Conservation (phyloP, 768 basidiomycete species). For the Goffeauzyma gilvescens region DNA sequence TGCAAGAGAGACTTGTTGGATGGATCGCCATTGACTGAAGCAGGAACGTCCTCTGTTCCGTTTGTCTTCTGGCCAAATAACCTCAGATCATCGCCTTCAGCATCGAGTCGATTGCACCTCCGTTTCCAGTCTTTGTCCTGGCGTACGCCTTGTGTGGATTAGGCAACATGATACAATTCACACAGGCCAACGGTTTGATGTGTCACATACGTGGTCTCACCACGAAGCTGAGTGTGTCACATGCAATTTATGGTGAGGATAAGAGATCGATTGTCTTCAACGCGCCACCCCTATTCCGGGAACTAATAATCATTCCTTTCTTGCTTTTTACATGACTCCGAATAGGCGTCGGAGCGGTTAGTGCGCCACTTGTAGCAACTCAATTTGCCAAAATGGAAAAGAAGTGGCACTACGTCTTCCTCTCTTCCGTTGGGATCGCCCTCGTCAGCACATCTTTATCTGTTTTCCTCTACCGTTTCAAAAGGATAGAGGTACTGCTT, state of each 20-base stretch:
- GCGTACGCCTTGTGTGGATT: constrained; percentile 37
- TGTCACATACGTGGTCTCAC: constrained; percentile 35
- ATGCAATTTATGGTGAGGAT: constrained; percentile 39
- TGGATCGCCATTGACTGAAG: too few species aligned
- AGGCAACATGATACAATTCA: constrained; percentile 37
- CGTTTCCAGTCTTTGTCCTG: constrained; percentile 37
- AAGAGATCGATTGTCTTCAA: too few species aligned
- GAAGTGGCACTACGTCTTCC: constrained; percentile 65
- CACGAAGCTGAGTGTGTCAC: constrained; percentile 33
- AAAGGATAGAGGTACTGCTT: constrained; percentile 47
- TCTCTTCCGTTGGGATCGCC: constrained; percentile 49
- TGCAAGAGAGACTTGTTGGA: too few species aligned
- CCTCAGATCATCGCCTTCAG: constrained; percentile 21
- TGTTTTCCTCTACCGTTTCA: constrained; percentile 46
- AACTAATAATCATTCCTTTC: too few species aligned
- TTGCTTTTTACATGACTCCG: too few species aligned
- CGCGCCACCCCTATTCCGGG: too few species aligned
- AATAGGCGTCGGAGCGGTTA: constrained; percentile 41
- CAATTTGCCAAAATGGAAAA: constrained; percentile 49
- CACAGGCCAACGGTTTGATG: constrained; percentile 39
- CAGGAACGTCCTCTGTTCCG: too few species aligned
- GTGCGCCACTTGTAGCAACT: constrained; percentile 57
- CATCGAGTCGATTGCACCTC: constrained; percentile 35
- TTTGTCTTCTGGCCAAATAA: too few species aligned
- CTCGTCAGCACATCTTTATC: constrained; percentile 41